These are phyloP conservation scores for Nephromyces sp. DNA, from an alignment of 169 alveolate species.

Conservation along the genomic window DNA sequence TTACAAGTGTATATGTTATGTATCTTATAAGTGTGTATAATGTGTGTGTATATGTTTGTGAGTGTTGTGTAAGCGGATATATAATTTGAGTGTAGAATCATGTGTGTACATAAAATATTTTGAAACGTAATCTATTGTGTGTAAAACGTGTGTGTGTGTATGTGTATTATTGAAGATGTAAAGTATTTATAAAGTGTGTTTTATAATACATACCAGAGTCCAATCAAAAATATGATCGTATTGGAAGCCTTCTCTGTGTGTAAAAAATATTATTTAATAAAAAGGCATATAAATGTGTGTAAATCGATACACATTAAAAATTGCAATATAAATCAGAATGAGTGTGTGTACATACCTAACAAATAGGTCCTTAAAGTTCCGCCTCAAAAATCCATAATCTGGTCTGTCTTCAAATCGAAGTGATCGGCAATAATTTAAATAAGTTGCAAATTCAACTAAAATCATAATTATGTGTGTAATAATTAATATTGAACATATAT, in stretches of 20 bases:
- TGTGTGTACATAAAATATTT: too few species aligned
- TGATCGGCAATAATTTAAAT: constrained; percentile 84
- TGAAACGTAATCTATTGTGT: too few species aligned
- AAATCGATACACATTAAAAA: too few species aligned
- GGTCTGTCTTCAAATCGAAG: constrained; percentile 90
- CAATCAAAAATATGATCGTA: constrained; percentile 91
- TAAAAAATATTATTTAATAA: background rate
- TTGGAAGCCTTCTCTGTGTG: constrained; percentile 76
- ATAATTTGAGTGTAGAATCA: too few species aligned
- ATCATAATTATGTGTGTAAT: background rate
- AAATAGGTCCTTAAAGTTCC: constrained; percentile 87
- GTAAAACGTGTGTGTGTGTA: too few species aligned
- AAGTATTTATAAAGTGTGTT: too few species aligned
- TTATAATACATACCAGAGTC: constrained; percentile 56
- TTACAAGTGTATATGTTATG: too few species aligned
- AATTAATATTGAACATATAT: background rate
- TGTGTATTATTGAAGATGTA: too few species aligned
- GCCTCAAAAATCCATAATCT: constrained; percentile 84
- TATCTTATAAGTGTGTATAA: too few species aligned
- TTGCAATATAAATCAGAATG: too few species aligned
- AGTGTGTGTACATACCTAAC: constrained; percentile 51
- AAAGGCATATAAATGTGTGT: constrained; percentile 1
- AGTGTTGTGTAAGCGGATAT: too few species aligned
- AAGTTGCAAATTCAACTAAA: constrained; percentile 53
- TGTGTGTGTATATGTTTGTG: too few species aligned